Percentiles rank a stretch among this genome's conserved stretches.
Conservation (phyloP, 2,329 filamentous ascomycete species). For the Colletotrichum australisinense region DNA sequence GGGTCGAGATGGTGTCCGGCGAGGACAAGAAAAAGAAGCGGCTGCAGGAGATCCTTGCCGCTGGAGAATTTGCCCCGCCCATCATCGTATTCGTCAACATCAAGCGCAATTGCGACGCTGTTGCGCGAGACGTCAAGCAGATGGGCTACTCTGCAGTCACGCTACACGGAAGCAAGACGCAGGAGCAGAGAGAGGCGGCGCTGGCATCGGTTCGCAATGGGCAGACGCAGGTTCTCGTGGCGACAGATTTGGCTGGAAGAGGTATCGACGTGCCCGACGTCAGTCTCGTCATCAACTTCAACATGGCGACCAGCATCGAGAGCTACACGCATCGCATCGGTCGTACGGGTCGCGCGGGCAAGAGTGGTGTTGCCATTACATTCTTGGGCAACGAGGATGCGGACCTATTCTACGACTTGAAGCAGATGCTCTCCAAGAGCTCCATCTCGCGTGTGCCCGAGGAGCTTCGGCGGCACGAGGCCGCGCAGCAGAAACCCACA, state of each 20-base stretch:
- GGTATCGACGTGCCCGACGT: slow-evolving; percentile 99
- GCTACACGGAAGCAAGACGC: slow-evolving; percentile 94
- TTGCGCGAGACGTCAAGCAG: slow-evolving; percentile 92
- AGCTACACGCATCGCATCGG: slow-evolving; percentile 97
- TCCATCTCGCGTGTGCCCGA: slow-evolving; percentile 90
- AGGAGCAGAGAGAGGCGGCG: slow-evolving; percentile 96
- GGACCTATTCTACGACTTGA: slow-evolving; percentile 93
- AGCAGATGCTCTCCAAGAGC: slow-evolving; percentile 95
- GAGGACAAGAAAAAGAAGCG: slow-evolving; percentile 98
- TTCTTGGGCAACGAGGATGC: slow-evolving; percentile 92
- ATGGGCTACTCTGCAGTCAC: slow-evolving; percentile 94
- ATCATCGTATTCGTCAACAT: slow-evolving; percentile 99
- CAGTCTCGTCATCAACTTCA: slow-evolving; percentile 96
- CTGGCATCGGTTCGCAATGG: slow-evolving; percentile 86
- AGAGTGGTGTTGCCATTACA: slow-evolving; percentile 95
- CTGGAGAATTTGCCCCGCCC: slow-evolving; percentile 83
- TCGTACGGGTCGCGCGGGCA: slow-evolving; percentile 96
- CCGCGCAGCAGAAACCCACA: slow-evolving; percentile 83
- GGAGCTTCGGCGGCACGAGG: slow-evolving; percentile 88
- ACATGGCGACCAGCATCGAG: slow-evolving; percentile 95
- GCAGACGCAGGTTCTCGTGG: slow-evolving; percentile 87
- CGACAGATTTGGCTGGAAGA: slow-evolving; percentile 93
- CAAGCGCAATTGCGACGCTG: slow-evolving; percentile 97
- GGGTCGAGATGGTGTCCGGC: slow-evolving; percentile 88
- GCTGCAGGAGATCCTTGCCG: slow-evolving; percentile 87